phyloP scores from a whole-genome alignment of 306 rosid genomes.

The Castanea mollissima region DNA sequence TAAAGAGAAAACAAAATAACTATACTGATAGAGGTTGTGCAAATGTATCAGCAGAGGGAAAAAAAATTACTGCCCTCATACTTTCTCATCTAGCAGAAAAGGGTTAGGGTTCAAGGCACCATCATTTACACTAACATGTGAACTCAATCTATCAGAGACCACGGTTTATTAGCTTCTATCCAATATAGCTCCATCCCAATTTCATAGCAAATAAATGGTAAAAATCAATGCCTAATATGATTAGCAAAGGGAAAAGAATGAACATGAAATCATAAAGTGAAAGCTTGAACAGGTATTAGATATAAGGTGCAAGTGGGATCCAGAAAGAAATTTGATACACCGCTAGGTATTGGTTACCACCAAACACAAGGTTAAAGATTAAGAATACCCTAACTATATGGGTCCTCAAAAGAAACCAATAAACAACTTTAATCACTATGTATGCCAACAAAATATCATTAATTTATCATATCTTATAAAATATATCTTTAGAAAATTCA shows the following conservation, averaged over 20 bases:
- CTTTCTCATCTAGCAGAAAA: too few species aligned
- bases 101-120: background rate
- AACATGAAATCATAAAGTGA: background rate
- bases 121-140: background rate
- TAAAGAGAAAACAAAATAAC: background rate
- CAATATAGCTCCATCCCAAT: background rate
- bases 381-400: background rate
- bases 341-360: too few species aligned
- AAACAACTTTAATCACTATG: background rate
- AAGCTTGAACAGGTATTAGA: background rate
- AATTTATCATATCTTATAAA: background rate
- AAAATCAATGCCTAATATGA: background rate
- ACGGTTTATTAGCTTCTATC: background rate
- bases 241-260: background rate
- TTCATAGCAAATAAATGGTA: background rate
- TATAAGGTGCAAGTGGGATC: background rate
- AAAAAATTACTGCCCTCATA: background rate
- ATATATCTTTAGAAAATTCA: too few species aligned
- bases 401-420: background rate
- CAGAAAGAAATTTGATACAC: background rate
- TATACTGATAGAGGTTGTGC: background rate
- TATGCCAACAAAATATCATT: background rate
- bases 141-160: background rate
- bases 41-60: background rate
- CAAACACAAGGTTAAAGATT: background rate